Conservation (phyloP, 2,329 filamentous ascomycete species). For the Fusarium sp. region DNA sequence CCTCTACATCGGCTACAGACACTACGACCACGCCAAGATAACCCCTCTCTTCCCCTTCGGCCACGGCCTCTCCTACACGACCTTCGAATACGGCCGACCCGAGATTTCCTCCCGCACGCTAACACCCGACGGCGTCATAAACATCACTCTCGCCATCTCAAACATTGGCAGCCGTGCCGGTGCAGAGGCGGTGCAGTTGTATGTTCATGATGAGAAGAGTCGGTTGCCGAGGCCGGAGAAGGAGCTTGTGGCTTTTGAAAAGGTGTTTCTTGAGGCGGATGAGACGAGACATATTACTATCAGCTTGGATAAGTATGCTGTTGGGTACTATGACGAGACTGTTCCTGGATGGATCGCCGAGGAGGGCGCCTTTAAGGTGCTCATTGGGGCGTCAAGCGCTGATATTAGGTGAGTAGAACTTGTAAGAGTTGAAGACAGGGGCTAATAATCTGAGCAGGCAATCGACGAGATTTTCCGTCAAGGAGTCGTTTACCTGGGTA, state of each 20-base stretch:
- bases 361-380: conserved; percentile 68
- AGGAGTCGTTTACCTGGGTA: conserved; percentile 74
- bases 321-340: conserved; percentile 71
- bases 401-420: conserved; percentile 68
- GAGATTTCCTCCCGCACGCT: conserved; percentile 58
- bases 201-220: conserved; percentile 72
- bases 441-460: conserved; percentile 51
- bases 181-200: conserved; percentile 74
- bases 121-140: conserved; percentile 52
- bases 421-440: fast-evolving
- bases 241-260: conserved; percentile 76
- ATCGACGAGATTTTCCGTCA: conserved; percentile 65
- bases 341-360: conserved; percentile 72
- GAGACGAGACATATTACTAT: conserved; percentile 63
- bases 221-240: conserved; percentile 74
- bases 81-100: conserved; percentile 71
- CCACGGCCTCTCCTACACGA: conserved; percentile 79
- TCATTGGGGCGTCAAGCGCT: conserved; percentile 69
- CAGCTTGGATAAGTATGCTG: conserved; percentile 60
- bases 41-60: conserved; percentile 77
- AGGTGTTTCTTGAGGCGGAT: conserved; percentile 67
- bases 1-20: conserved; percentile 77
- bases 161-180: conserved; percentile 68
- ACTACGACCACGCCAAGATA: conserved; percentile 73
- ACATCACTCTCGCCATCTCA: conserved; percentile 59